Evolutionary conservation across 805 yeast genomes (phyloP).

Genomic region (Ogataea angusta): DNA sequence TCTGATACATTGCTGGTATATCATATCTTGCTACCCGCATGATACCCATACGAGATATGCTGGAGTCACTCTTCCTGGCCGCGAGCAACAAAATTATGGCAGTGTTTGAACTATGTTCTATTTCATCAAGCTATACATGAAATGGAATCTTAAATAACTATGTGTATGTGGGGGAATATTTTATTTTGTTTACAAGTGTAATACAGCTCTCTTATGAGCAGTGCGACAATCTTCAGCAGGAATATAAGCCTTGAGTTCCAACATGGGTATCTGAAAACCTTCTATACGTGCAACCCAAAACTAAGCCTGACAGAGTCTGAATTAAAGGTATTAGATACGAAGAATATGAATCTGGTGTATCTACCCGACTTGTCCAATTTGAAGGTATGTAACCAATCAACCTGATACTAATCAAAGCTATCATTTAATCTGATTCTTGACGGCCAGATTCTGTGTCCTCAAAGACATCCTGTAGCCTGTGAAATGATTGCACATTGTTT

Average conservation of each 20-base stretch:
- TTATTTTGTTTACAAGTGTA: conserved; percentile 2
- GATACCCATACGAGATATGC: conserved; percentile 26
- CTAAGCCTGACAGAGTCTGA: background rate
- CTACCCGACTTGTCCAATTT: conserved; percentile 10
- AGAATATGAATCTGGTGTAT: conserved; percentile 1
- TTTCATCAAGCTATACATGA: background rate
- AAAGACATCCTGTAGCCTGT: conserved; percentile 14
- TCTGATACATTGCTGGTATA: conserved; percentile 71
- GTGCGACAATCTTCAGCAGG: background rate
- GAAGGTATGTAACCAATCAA: conserved; percentile 2
- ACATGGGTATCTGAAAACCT: conserved; percentile 1
- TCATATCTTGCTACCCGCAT: conserved; percentile 68
- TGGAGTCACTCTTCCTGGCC: conserved; percentile 37
- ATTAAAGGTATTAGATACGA: background rate
- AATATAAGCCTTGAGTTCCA: background rate
- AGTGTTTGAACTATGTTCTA: conserved; percentile 19
- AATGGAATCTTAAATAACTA: background rate
- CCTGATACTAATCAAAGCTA: conserved; percentile 6
- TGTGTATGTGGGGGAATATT: conserved; percentile 1
- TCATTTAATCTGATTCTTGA: conserved; percentile 9
- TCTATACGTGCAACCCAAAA: too few species aligned
- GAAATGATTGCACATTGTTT: conserved; percentile 20
- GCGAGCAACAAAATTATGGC: conserved; percentile 34
- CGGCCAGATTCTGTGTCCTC: conserved; percentile 7
- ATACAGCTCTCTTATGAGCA: background rate